Conservation (phyloP, 257 asterid species). For the Capsicum chinense region DNA sequence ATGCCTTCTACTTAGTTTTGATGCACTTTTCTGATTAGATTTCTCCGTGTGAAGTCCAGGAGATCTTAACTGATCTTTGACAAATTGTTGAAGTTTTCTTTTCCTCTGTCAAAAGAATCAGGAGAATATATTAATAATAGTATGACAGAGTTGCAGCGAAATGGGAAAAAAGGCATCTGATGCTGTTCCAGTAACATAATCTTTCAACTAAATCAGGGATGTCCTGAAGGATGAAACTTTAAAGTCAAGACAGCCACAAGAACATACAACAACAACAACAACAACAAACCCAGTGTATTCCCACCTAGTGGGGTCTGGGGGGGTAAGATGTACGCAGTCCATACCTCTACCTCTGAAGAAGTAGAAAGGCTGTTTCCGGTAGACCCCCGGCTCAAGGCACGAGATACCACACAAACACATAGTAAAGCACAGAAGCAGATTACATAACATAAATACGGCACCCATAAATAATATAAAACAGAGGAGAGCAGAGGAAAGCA, state of each 20-base stretch:
- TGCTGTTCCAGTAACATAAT: constrained; percentile 10
- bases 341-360: too few relatives aligned
- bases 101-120: constrained; percentile 56
- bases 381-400: too few relatives aligned
- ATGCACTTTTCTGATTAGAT: constrained; percentile 43
- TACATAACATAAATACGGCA: too few relatives aligned
- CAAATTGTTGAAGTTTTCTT: constrained; percentile 64
- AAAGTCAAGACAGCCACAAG: constrained; percentile 12
- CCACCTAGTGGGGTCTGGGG: too few relatives aligned
- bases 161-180: neutral
- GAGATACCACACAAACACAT: too few relatives aligned
- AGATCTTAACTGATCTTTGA: constrained; percentile 52
- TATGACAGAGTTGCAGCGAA: constrained; percentile 12
- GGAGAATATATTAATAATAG: neutral
- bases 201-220: neutral
- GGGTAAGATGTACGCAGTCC: too few relatives aligned
- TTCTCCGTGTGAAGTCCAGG: constrained; percentile 34
- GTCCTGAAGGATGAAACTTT: neutral
- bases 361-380: too few relatives aligned
- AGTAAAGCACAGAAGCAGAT: too few relatives aligned
- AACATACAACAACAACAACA: too few relatives aligned
- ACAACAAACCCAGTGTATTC: too few relatives aligned
- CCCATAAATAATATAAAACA: too few relatives aligned
- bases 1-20: constrained; percentile 48
- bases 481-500: too few relatives aligned